These are phyloP conservation scores for Botrytis fragariae DNA, from an alignment of 2,329 filamentous ascomycete species.

Conservation along the genomic window DNA sequence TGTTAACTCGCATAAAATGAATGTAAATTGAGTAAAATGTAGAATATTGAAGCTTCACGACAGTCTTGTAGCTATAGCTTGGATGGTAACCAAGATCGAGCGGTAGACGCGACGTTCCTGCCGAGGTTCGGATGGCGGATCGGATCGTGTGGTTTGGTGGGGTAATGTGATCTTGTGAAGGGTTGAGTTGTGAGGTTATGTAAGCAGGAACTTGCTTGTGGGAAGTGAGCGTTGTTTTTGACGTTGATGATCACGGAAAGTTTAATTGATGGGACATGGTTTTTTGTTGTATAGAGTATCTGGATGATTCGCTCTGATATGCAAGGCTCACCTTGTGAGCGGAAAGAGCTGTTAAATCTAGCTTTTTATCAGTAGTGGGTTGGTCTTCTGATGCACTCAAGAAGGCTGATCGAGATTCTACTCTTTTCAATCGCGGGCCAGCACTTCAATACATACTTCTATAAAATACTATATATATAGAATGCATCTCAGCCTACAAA, in stretches of 20 bases:
- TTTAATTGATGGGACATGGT: not conserved
- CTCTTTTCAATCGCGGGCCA: not conserved
- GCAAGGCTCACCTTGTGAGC: rapidly evolving
- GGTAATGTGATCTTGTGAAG: not conserved
- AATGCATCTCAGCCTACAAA: too few relatives aligned
- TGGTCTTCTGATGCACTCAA: not conserved
- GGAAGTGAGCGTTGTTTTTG: not conserved
- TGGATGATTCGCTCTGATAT: not conserved
- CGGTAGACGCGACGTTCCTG: not conserved
- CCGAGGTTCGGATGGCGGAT: not conserved
- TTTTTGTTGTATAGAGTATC: not conserved
- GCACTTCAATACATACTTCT: not conserved
- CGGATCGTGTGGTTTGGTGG: not conserved
- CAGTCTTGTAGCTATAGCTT: not conserved
- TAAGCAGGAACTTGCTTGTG: too few relatives aligned
- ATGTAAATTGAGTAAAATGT: rapidly evolving
- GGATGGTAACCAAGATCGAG: not conserved
- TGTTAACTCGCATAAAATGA: not conserved
- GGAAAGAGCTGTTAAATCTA: not conserved
- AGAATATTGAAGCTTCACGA: not conserved
- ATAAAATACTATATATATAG: not conserved
- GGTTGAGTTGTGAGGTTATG: too few relatives aligned
- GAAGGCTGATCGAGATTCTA: not conserved
- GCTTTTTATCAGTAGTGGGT: too few relatives aligned
- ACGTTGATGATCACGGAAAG: not conserved